A percentile compares a stretch with the other conserved stretches of the same genome.
These are phyloP conservation scores for Macrolepiota dolichaula DNA, from an alignment of 768 basidiomycete genomes.

Conservation along the genomic window DNA sequence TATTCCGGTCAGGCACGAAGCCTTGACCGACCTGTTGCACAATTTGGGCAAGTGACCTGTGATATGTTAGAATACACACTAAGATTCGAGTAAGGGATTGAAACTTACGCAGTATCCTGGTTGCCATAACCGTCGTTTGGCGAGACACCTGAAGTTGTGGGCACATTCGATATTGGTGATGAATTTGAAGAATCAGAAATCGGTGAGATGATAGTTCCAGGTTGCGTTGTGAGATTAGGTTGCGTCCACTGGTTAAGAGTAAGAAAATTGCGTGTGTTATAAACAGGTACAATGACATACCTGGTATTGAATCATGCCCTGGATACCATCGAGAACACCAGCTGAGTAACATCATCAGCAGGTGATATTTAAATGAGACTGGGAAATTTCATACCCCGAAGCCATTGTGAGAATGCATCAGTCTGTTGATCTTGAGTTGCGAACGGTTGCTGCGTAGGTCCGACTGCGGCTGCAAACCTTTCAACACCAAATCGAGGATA, in stretches of 20 bases:
- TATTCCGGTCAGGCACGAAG: background rate
- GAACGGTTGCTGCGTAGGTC: constrained; percentile 28
- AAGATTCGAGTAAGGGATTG: background rate
- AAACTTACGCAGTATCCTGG: constrained; percentile 35
- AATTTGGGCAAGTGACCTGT: background rate
- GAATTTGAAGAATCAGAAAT: constrained; percentile 25
- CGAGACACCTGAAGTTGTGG: constrained; percentile 42
- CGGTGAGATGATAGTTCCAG: constrained; percentile 43
- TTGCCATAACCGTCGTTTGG: constrained; percentile 65
- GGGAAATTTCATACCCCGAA: constrained; percentile 33
- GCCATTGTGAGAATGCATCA: constrained; percentile 53
- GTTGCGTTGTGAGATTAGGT: constrained; percentile 39
- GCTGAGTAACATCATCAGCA: constrained; percentile 22
- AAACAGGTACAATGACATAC: constrained; percentile 17
- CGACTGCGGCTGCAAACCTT: background rate
- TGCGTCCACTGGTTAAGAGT: constrained; percentile 51
- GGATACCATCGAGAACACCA: constrained; percentile 36
- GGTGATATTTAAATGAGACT: background rate
- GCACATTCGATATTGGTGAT: constrained; percentile 26
- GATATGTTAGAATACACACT: background rate
- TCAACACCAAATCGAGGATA: background rate
- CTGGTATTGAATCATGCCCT: constrained; percentile 48
- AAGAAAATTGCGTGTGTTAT: constrained; percentile 10
- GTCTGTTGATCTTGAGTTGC: constrained; percentile 52
- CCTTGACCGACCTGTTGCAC: background rate